Conservation (phyloP, 257 asterid genomes). For the Nicotiana knightiana region DNA sequence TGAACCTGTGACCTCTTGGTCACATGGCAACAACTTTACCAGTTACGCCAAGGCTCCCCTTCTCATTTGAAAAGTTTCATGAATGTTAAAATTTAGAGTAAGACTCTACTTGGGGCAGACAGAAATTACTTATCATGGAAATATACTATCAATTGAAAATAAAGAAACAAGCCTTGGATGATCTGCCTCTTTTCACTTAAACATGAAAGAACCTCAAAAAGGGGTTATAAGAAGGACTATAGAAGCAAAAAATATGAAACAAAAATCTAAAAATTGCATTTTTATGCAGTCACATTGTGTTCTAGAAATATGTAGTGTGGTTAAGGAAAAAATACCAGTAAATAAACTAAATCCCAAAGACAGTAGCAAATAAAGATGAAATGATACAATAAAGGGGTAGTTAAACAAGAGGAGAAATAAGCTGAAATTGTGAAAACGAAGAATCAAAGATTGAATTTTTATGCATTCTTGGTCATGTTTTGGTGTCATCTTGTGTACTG, state of each 20-base stretch:
- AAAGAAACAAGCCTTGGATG: neutral
- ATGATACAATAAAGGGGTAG: neutral
- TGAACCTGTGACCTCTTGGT: no score
- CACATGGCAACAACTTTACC: no score
- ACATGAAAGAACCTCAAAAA: neutral
- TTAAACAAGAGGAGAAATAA: neutral
- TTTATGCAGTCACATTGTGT: neutral
- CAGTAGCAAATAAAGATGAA: neutral
- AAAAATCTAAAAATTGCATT: neutral
- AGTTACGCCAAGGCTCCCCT: no score
- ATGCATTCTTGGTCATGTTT: neutral
- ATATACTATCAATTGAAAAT: neutral
- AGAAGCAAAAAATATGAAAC: neutral
- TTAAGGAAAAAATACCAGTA: neutral
- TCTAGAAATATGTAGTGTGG: neutral
- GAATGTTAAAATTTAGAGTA: no score
- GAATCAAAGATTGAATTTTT: neutral
- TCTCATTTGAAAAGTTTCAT: no score
- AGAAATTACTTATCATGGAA: neutral
- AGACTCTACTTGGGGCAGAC: no score
- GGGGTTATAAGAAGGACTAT: neutral
- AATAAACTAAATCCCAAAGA: neutral
- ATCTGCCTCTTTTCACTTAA: neutral
- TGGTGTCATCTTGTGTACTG: neutral
- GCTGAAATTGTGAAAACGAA: neutral